Evolutionary conservation across 106 monocot species (phyloP), one percentile per base, ranked within the genome.

Genomic region (Triglochin maritima): DNA sequence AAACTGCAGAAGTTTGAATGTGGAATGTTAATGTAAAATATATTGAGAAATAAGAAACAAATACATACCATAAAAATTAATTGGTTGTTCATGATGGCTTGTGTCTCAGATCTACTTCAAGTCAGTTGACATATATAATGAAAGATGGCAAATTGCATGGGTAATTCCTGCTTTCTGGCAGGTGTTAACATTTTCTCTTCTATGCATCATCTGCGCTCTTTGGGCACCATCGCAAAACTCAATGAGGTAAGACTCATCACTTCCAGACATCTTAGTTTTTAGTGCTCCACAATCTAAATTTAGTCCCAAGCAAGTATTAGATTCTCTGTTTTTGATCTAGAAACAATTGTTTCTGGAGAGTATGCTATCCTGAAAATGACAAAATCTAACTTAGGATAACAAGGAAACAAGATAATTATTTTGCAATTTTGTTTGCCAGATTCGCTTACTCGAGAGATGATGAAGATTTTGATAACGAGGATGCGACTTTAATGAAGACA

Each of bases 221-320:
- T 95, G 90, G 94, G 77, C 87, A 13, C 94, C 94, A 9, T 95
- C 94, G 7, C 90, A 90, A 60, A 95, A 85, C 69, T 90, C 90
- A 64, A 90, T 73, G 79, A 79, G 94, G 94, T 95, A 73, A 6
- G 41, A 57, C 43, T 5, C 6, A n/a, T 16, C 10, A 57, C 56
- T 56, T 56, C 45, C 55, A 57, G 12, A 42, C 47, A 51, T 43
- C 9, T 41, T 42, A 13, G 15, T 55, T 2, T 1, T 50, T 53
- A 52, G 7, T 6, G 3, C 5, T 66, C 11, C 14, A 13, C 3
- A 29, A 5, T 29, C 6, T 59, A 4, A 17, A 6, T 6, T 4
- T 6, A 17, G 8, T n/a, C 41, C 7, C 42, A 42, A 3, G 46
- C 9, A 6, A 60, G 7, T 60, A 8, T 17, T 44, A 10, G 4